phyloP scores from a whole-genome alignment of 441 rosid species.

The Pelargonium citronellum region DNA sequence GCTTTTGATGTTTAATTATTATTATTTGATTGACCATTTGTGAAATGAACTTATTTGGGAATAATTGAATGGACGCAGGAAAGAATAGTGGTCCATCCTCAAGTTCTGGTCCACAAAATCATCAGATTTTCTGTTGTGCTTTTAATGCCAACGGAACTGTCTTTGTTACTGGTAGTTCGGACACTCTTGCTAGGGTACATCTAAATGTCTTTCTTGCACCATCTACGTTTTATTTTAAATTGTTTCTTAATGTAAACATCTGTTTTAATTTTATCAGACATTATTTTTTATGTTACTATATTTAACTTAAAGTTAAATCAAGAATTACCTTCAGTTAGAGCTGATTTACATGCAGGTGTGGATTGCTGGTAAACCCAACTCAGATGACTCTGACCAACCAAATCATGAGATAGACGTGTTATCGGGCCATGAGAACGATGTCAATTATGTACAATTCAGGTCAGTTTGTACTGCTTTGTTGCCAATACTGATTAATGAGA shows the following conservation, averaged over 20 bases:
- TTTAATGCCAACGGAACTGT: constrained; percentile 95
- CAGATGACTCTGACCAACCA: constrained; percentile 69
- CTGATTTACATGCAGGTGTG: constrained; percentile 62
- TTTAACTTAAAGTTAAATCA: constrained; percentile 16
- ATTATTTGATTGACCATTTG: neutral
- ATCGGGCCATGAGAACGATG: constrained; percentile 96
- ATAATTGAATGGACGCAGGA: constrained; percentile 36
- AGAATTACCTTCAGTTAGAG: constrained; percentile 12
- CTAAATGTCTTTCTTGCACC: constrained; percentile 17
- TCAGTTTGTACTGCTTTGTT: constrained; percentile 19
- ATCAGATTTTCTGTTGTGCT: constrained; percentile 90
- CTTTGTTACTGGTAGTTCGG: constrained; percentile 99
- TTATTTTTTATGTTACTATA: constrained; percentile 7
- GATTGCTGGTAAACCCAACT: constrained; percentile 69
- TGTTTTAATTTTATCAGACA: constrained; percentile 9
- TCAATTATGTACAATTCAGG: constrained; percentile 98
- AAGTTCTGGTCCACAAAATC: constrained; percentile 50
- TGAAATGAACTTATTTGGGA: neutral
- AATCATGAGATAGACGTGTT: constrained; percentile 90
- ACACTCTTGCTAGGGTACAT: constrained; percentile 91
- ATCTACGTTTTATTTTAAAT: neutral
- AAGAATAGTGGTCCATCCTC: constrained; percentile 53
- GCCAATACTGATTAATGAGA: neutral
- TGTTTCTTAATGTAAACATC: neutral
- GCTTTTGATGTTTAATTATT: constrained; percentile 9